Conservation (phyloP, 441 rosid species). For the Pelargonium myrrhifolium region DNA sequence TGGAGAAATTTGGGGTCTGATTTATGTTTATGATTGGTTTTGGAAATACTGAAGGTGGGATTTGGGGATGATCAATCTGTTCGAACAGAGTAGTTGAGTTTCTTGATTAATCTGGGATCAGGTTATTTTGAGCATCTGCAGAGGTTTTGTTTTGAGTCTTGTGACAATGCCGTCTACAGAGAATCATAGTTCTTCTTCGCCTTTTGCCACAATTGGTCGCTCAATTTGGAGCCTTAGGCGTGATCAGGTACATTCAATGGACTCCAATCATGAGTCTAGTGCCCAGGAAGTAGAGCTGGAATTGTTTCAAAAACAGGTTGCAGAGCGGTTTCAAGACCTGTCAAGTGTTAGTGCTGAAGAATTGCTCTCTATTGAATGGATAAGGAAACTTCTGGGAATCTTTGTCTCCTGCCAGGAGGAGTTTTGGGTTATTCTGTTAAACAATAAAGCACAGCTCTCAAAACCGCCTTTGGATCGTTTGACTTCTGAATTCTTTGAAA, state of each 20-base stretch:
- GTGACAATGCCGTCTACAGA: slow-evolving; percentile 25
- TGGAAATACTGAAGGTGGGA: neutral
- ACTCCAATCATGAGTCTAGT: slow-evolving; percentile 15
- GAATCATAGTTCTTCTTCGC: slow-evolving; percentile 20
- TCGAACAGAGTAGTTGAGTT: neutral
- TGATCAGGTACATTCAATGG: slow-evolving; percentile 28
- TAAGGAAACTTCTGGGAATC: slow-evolving; percentile 33
- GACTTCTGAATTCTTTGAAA: slow-evolving; percentile 33
- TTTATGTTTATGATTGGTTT: neutral
- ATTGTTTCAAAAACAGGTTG: slow-evolving; percentile 29
- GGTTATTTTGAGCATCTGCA: neutral
- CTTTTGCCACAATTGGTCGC: slow-evolving; percentile 23
- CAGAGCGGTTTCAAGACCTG: slow-evolving; percentile 26
- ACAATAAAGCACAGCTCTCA: slow-evolving; percentile 21
- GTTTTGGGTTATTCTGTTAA: slow-evolving; percentile 29
- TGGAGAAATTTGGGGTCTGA: neutral
- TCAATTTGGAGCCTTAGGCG: slow-evolving; percentile 29
- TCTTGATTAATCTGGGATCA: slow-evolving; percentile 9
- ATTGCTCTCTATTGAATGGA: slow-evolving; percentile 34
- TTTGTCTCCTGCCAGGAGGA: slow-evolving; percentile 31
- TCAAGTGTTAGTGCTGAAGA: slow-evolving; percentile 20
- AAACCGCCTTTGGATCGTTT: slow-evolving; percentile 27
- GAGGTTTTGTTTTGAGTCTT: slow-evolving; percentile 2
- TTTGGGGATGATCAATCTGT: neutral
- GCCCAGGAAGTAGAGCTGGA: slow-evolving; percentile 26